These are phyloP conservation scores for Eryngium alpinum DNA, from an alignment of 140 eudicot genomes.

Conservation along the genomic window DNA sequence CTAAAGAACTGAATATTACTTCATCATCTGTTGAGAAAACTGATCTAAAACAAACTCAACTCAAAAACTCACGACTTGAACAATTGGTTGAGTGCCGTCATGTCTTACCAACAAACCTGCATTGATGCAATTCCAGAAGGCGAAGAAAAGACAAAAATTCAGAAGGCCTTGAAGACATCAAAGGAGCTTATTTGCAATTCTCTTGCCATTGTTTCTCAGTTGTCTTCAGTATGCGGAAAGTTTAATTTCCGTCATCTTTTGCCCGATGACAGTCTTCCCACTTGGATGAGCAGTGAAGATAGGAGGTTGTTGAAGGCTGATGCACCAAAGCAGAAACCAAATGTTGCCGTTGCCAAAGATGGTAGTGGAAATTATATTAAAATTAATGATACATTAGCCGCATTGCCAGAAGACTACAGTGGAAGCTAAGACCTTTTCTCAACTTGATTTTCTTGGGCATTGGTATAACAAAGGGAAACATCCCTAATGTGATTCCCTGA, in stretches of 20 bases:
- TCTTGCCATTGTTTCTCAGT: conserved; percentile 42
- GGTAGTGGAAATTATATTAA: conserved; percentile 46
- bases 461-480: too few species aligned
- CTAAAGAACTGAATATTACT: conserved; percentile 31
- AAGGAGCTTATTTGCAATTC: conserved; percentile 59
- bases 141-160: conserved; percentile 25
- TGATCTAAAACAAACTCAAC: not conserved
- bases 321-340: conserved; percentile 23
- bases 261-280: conserved; percentile 22
- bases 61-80: conserved; percentile 23
- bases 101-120: conserved; percentile 66
- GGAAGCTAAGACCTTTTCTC: conserved; percentile 28
- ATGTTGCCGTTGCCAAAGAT: conserved; percentile 51
- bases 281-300: conserved; percentile 31
- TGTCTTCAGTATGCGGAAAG: conserved; percentile 19
- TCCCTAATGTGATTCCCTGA: too few species aligned
- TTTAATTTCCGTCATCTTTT: conserved; percentile 12
- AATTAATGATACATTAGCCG: conserved; percentile 36
- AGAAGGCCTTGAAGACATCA: conserved; percentile 30
- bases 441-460: too few species aligned
- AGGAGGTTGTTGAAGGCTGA: conserved; percentile 35
- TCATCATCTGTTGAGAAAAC: not conserved
- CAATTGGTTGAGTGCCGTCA: conserved; percentile 69
- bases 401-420: conserved; percentile 32
- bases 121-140: conserved; percentile 60